phyloP scores from a whole-genome alignment of 164 flowering plant species.

The Tetrastigma voinierianum region DNA sequence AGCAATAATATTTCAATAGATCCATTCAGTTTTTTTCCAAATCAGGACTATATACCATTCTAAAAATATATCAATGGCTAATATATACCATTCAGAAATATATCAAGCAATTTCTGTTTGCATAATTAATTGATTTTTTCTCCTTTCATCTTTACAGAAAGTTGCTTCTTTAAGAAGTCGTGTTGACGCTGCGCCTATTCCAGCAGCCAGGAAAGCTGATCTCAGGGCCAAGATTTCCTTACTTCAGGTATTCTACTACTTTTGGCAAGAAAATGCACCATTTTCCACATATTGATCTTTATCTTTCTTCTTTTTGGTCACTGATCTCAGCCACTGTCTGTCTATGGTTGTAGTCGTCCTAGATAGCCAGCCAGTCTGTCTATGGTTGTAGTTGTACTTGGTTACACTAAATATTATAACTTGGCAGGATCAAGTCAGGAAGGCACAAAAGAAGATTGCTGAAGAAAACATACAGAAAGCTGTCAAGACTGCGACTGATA shows the following conservation, averaged over 20 bases:
- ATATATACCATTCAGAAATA: too few species aligned
- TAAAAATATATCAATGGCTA: too few species aligned
- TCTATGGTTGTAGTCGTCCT: background rate
- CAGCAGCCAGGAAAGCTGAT: conserved; percentile 83
- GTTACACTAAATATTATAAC: background rate
- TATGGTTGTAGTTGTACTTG: background rate
- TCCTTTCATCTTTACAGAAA: conserved; percentile 41
- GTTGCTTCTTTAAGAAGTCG: conserved; percentile 72
- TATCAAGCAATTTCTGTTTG: too few species aligned
- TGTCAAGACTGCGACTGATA: conserved; percentile 44
- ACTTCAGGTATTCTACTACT: conserved; percentile 58
- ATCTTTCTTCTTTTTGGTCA: too few species aligned
- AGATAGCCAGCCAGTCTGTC: too few species aligned
- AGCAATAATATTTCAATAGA: too few species aligned
- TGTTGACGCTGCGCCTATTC: conserved; percentile 79
- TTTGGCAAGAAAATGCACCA: too few species aligned
- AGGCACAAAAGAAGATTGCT: conserved; percentile 77
- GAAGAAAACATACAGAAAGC: conserved; percentile 81
- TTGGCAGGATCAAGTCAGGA: conserved; percentile 62
- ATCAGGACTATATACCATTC: too few species aligned
- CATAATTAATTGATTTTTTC: background rate
- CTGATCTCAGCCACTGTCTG: too few species aligned
- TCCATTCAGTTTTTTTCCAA: too few species aligned
- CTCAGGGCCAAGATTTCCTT: conserved; percentile 53
- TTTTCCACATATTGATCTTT: too few species aligned